Conservation (phyloP, 805 yeast genomes). For the Yarrowia keelungensis region DNA sequence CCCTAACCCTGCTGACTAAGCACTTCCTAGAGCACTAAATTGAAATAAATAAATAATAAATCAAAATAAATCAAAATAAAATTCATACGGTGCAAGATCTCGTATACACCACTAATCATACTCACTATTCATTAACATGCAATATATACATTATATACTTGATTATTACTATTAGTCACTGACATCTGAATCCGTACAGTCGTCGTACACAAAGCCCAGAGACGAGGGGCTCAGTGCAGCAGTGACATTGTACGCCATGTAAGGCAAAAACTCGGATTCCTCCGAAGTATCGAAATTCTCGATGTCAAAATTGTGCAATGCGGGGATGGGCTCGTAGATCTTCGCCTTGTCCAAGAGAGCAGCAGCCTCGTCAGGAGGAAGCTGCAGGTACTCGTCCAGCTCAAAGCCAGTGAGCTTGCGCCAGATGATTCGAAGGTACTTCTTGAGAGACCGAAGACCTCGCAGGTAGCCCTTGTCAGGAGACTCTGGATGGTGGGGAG, state of each 20-base stretch:
- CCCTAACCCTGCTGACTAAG: neutral
- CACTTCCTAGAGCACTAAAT: no score
- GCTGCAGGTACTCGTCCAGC: constrained; percentile 38
- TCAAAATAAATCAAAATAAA: no score
- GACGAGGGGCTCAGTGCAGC: constrained; percentile 17
- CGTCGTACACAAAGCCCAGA: constrained; percentile 28
- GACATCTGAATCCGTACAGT: constrained; percentile 24
- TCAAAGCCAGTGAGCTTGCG: constrained; percentile 56
- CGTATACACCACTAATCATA: no score
- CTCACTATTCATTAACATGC: constrained; percentile 9
- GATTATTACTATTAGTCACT: constrained; percentile 13
- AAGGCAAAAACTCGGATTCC: constrained; percentile 25
- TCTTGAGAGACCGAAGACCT: constrained; percentile 77
- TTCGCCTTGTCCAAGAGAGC: constrained; percentile 6
- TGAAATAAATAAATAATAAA: no score
- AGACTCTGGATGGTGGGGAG: constrained; percentile 68
- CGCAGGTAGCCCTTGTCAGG: constrained; percentile 86
- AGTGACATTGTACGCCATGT: constrained; percentile 35
- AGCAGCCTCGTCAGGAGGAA: constrained; percentile 34
- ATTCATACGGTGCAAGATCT: no score
- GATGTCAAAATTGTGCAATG: constrained; percentile 43
- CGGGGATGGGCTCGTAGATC: constrained; percentile 33
- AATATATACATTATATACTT: constrained; percentile 35
- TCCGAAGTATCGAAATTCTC: constrained; percentile 19
- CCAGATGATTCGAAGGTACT: constrained; percentile 70